Base-by-base conservation (phyloP, 2,329 filamentous ascomycete species). In the Calonectria pseudoturangicola region DNA sequence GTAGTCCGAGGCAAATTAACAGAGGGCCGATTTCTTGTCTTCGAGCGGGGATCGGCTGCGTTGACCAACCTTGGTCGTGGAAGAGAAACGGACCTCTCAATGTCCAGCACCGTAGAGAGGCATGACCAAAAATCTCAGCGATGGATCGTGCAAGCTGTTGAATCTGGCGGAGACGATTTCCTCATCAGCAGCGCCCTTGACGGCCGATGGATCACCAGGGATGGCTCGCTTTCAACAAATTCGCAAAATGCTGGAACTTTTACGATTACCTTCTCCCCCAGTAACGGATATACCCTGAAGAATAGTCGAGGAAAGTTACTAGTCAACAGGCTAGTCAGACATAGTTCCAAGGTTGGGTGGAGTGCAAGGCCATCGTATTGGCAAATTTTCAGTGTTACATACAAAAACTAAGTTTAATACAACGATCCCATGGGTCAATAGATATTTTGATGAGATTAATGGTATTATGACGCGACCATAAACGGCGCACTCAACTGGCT, bases 141-240 rank as follows among this genome's bases (percentile, higher is more conserved):
- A 41, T 90, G 88, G 87, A 82, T 90, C 1, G 80, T 88, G 2
- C 87, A 90, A 73, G 84, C 86, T 4, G 70, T 79, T 1, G 60
- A 73, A 41, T 45, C 66, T 1, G 79, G 81, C n/a, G 79, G 80
- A 21, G 74, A 69, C 12, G 70, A 75, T 2, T 84, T 84, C 50
- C 69, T 77, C 8, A 51, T 91, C 86, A 33, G 96, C 92, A 1
- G 92, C 89, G 0, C 96, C 92, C 1, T 48, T n/a, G 48, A 68
- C 27, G 21, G 39, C 27, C 43, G 30, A 21, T 77, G 30, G 33
- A 43, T 66, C 18, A 66, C 63, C 2, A 27, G 30, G 8, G 47
- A 39, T 18, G 45, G 45, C 18, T 39, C 21, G 12, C 33, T 75
- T 41, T 58, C 50, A 47, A 21, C n/a, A 21, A 43, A 27, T 75